Base-by-base conservation (phyloP, 768 basidiomycete genomes). In the Trametes maxima region DNA sequence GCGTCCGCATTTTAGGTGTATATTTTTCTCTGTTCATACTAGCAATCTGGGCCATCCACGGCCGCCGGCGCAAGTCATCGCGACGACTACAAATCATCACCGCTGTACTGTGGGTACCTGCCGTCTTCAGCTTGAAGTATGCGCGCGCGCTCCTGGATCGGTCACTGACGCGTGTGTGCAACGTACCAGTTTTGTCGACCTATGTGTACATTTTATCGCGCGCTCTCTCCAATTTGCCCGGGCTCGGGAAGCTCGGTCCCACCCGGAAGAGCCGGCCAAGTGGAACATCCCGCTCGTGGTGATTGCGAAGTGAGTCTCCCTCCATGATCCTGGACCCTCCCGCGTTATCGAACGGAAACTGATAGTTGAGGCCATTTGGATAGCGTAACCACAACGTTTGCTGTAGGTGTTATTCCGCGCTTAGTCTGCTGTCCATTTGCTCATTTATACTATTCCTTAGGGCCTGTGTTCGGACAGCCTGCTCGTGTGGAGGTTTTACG, bases 401-500 rank as follows among this genome's bases (percentile, higher is more conserved):
- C 65, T 5, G 65, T 66, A 24, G 14, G 58, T 40, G n/a, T n/a
- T n/a, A n/a, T 8, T 33, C 28, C 28, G 3, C 28, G 28, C 8
- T 8, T 3, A 33, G 28, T 33, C 28, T 33, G 28, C 28, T 3
- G 8, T 8, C 8, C 28, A 33, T 33, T 33, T 3, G 8, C 28
- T 33, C 28, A 33, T 33, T 8, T 33, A 33, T 33, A 8, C 42
- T 19, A 16, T 6, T 52, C n/a, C 44, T 33, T 33, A 70, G 68
- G 67, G 63, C 6, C 44, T 67, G 25, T 59, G 67, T 8, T 68
- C 67, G 6, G 68, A 70, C 59, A 64, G 68, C 13, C 60, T 67
- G n/a, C 39, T 70, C 7, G 69, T 60, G 4, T 70, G 68, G 66
- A 65, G 69, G 16, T 69, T 70, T 59, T 68, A 66, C 36, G 35